These are phyloP conservation scores for Fibroporia radiculosa DNA, from an alignment of 768 basidiomycete genomes.

Conservation along the genomic window DNA sequence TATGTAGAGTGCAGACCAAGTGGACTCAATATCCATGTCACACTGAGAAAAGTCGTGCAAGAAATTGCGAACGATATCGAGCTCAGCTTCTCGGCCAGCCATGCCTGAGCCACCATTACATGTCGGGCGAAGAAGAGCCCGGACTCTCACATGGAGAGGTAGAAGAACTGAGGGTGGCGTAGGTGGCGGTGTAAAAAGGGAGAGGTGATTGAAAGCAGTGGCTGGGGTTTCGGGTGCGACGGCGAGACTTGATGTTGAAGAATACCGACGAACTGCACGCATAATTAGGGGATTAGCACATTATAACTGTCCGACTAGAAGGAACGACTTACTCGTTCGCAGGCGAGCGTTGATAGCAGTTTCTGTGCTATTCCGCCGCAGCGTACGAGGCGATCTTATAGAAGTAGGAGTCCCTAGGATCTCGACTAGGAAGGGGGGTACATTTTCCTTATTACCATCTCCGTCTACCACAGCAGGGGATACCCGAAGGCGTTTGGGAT, in stretches of 20 bases:
- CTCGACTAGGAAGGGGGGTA: constrained; percentile 50
- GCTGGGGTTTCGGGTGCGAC: constrained; percentile 35
- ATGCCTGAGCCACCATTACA: constrained; percentile 51
- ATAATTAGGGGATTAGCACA: constrained; percentile 1
- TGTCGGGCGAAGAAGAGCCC: constrained; percentile 64
- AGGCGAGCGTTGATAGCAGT: constrained; percentile 33
- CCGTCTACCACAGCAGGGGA: constrained; percentile 38
- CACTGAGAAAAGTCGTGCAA: constrained; percentile 42
- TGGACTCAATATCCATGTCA: constrained; percentile 17
- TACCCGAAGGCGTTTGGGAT: constrained; percentile 55
- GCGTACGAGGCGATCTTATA: constrained; percentile 26
- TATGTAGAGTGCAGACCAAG: constrained; percentile 62
- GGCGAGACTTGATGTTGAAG: constrained; percentile 38
- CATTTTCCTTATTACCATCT: constrained; percentile 70
- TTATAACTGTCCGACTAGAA: background rate
- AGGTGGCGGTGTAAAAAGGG: constrained; percentile 53
- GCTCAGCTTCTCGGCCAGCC: constrained; percentile 64
- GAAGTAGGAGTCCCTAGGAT: constrained; percentile 27
- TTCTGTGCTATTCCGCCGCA: constrained; percentile 31
- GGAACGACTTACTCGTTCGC: constrained; percentile 34
- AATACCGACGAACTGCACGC: constrained; percentile 37
- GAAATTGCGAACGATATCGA: constrained; percentile 50
- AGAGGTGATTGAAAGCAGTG: constrained; percentile 32
- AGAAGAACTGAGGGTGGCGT: constrained; percentile 41
- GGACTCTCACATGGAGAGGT: constrained; percentile 52